These are phyloP conservation scores for Passalora sequoiae DNA, from an alignment of 2,329 filamentous ascomycete species.

Conservation along the genomic window DNA sequence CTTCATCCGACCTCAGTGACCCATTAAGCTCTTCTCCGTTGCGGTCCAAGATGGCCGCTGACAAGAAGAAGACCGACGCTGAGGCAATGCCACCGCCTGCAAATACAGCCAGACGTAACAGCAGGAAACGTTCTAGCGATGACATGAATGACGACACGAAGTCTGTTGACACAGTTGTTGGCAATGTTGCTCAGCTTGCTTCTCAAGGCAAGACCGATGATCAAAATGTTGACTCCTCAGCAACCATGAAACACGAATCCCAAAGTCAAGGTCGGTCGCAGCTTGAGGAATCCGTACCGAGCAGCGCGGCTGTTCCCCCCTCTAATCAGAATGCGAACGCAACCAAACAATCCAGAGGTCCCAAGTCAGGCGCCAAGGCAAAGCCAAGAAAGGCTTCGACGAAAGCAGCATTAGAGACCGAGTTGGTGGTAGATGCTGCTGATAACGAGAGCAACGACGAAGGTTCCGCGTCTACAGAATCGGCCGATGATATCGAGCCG, in stretches of 20 bases:
- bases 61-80: background rate
- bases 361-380: too few species aligned
- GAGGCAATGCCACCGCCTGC: slow-evolving; percentile 4
- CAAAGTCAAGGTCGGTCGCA: slow-evolving; percentile 1
- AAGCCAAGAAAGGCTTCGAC: background rate
- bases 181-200: background rate
- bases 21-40: background rate
- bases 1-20: background rate
- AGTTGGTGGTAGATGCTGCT: background rate
- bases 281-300: background rate
- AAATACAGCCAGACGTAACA: too few species aligned
- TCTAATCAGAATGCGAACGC: slow-evolving; percentile 1
- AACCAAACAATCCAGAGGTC: background rate
- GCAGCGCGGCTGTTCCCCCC: background rate
- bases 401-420: background rate
- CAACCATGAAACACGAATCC: background rate
- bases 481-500: slow-evolving; percentile 19
- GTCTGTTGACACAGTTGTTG: background rate
- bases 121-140: slow-evolving; percentile 5
- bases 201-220: slow-evolving; percentile 5
- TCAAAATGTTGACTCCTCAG: slow-evolving; percentile 4
- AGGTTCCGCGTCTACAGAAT: slow-evolving; percentile 16
- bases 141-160: slow-evolving; percentile 6
- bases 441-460: slow-evolving; percentile 9
- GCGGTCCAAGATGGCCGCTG: background rate